A percentile compares a stretch with the other conserved stretches of the same genome.
Conservation (phyloP, 1,284 basidiomycete genomes). For the Flammula alnicola region DNA sequence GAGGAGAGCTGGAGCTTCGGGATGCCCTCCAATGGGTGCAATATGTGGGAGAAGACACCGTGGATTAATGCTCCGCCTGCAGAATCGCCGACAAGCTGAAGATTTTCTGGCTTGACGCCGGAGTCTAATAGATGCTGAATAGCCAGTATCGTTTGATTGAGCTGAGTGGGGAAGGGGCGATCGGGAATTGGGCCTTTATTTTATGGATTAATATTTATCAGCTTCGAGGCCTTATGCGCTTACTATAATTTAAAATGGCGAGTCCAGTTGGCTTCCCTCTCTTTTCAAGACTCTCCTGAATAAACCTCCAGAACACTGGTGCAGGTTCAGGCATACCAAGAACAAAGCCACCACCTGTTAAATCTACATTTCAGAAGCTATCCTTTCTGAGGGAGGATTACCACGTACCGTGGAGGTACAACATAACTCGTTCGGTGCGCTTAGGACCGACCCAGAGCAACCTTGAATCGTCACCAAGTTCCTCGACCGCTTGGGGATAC, state of each 20-base stretch:
- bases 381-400: background rate
- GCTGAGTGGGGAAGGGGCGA: slow-evolving; percentile 31
- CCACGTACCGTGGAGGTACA: slow-evolving; percentile 35
- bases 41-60: slow-evolving; percentile 28
- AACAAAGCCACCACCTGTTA: slow-evolving; percentile 32
- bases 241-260: slow-evolving; percentile 33
- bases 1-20: slow-evolving; percentile 26
- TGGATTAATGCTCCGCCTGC: slow-evolving; percentile 29
- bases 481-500: slow-evolving; percentile 22
- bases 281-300: slow-evolving; percentile 27
- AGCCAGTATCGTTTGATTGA: slow-evolving; percentile 30
- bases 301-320: slow-evolving; percentile 29
- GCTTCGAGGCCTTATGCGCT: slow-evolving; percentile 7
- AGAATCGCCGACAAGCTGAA: slow-evolving; percentile 34
- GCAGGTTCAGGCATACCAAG: slow-evolving; percentile 25
- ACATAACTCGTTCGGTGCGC: slow-evolving; percentile 28
- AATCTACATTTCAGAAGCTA: background rate
- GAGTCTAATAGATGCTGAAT: slow-evolving; percentile 28
- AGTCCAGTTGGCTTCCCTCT: slow-evolving; percentile 27
- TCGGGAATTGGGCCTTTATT: slow-evolving; percentile 31
- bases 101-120: slow-evolving; percentile 31
- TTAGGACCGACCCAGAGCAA: slow-evolving; percentile 35
- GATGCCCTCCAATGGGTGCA: slow-evolving; percentile 32
- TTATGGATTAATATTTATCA: background rate
- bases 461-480: slow-evolving; percentile 27